Evolutionary conservation across 371 early-diverging fungal genomes (phyloP).

Genomic region (Rhizopus arrhizus): DNA sequence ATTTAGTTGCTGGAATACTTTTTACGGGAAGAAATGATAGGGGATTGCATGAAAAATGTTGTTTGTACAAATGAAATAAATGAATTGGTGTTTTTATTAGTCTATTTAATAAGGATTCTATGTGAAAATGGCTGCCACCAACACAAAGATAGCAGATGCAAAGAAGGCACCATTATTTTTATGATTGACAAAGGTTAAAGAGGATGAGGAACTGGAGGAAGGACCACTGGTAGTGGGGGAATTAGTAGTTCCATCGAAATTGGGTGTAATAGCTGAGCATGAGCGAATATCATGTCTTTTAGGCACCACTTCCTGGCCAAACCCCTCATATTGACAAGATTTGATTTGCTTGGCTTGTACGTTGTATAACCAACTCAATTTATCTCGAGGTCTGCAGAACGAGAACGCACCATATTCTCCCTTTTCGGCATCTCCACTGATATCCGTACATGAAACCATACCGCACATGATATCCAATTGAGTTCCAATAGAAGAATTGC

Average conservation of each 20-base stretch:
- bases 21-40: no score
- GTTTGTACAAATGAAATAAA: no score
- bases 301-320: constrained; percentile 37
- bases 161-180: not conserved
- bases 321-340: constrained; percentile 44
- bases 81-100: not conserved
- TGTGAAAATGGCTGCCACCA: not conserved
- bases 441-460: constrained; percentile 55
- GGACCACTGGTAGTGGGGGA: not conserved
- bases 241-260: constrained; percentile 11
- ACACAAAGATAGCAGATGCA: not conserved
- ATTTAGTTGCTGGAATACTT: no score
- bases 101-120: no score
- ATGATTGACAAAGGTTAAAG: not conserved
- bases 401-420: constrained; percentile 62
- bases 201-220: not conserved
- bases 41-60: no score
- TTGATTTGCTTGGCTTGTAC: constrained; percentile 29
- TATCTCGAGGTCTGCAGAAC: constrained; percentile 53
- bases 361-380: constrained; percentile 54
- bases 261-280: constrained; percentile 36
- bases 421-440: constrained; percentile 52
- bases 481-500: constrained; percentile 28
- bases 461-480: constrained; percentile 60
- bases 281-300: constrained; percentile 34